Percentiles rank a stretch among this genome's conserved stretches.
Evolutionary conservation across 2,329 filamentous ascomycete species (phyloP).

Genomic region (Cadophora sp.): DNA sequence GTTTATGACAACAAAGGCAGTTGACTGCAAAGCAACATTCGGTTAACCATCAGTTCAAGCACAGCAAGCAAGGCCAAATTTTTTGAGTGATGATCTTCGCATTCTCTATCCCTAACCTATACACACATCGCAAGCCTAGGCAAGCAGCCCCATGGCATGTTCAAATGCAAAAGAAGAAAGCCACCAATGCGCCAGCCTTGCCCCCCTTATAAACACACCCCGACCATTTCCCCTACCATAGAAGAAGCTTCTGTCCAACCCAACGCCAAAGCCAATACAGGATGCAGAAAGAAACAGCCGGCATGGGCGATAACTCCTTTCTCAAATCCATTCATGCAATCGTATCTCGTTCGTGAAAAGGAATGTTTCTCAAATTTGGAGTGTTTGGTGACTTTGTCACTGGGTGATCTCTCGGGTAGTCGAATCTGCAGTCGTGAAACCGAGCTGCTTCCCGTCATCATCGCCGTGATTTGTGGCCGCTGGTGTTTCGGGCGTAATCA

Average conservation of each 20-base stretch:
- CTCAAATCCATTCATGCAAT: slow-evolving; percentile 32
- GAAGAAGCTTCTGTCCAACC: background rate
- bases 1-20: background rate
- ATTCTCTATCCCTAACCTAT: slow-evolving; percentile 21
- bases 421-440: slow-evolving; percentile 31
- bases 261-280: slow-evolving; percentile 33
- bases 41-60: background rate
- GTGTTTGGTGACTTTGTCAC: slow-evolving; percentile 13
- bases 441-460: slow-evolving; percentile 41
- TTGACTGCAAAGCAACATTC: background rate
- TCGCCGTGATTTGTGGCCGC: slow-evolving; percentile 30
- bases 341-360: slow-evolving; percentile 25
- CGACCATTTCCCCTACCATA: background rate
- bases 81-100: slow-evolving; percentile 17
- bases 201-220: slow-evolving; percentile 26
- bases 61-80: background rate
- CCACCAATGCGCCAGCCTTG: slow-evolving; percentile 18
- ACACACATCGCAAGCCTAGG: slow-evolving; percentile 13
- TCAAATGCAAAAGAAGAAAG: slow-evolving; percentile 16
- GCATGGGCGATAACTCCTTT: slow-evolving; percentile 16
- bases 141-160: background rate
- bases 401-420: slow-evolving; percentile 35
- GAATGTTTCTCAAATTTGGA: slow-evolving; percentile 6
- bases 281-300: slow-evolving; percentile 24
- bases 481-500: slow-evolving; percentile 42